Evolutionary conservation across 371 early-diverging fungal species (phyloP).

Genomic region (Catenaria anguillulae): DNA sequence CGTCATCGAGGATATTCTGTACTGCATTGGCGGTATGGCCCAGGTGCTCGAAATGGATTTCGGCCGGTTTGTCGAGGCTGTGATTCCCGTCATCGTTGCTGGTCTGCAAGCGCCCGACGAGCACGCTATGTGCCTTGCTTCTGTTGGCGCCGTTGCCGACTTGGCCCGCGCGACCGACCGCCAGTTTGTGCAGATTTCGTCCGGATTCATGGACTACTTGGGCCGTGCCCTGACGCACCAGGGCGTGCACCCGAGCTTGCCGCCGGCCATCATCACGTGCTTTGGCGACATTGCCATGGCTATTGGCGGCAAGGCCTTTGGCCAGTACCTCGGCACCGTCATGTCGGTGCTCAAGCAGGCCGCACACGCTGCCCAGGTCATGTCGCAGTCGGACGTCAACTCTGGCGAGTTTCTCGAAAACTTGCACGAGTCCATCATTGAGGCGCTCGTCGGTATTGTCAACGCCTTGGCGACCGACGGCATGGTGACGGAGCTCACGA

Average conservation of each 20-base stretch:
- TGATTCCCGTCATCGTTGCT: slow-evolving; percentile 59
- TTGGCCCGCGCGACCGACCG: slow-evolving; percentile 70
- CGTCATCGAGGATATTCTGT: slow-evolving; percentile 82
- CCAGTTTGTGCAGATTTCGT: slow-evolving; percentile 51
- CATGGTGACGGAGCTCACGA: slow-evolving; percentile 13
- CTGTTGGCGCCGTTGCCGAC: slow-evolving; percentile 89
- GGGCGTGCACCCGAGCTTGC: slow-evolving; percentile 63
- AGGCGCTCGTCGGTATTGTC: slow-evolving; percentile 87
- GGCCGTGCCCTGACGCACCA: slow-evolving; percentile 56
- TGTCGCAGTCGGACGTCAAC: slow-evolving; percentile 41
- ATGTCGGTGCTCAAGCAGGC: slow-evolving; percentile 80
- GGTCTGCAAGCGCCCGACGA: slow-evolving; percentile 82
- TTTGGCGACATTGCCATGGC: slow-evolving; percentile 97
- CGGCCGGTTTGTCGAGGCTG: slow-evolving; percentile 63
- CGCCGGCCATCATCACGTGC: slow-evolving; percentile 82
- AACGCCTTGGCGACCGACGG: slow-evolving; percentile 69
- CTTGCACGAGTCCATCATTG: slow-evolving; percentile 74
- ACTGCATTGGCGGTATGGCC: slow-evolving; percentile 66
- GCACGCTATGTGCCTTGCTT: slow-evolving; percentile 71
- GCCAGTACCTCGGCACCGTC: slow-evolving; percentile 56
- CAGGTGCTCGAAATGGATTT: slow-evolving; percentile 66
- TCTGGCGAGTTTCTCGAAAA: slow-evolving; percentile 67
- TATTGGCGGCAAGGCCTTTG: slow-evolving; percentile 65
- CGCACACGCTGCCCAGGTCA: slow-evolving; percentile 29
- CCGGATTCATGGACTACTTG: slow-evolving; percentile 69